Percentiles rank a stretch among this genome's conserved stretches.
phyloP scores from a whole-genome alignment of 1,139 yeast genomes.

The Geotrichum bryndzae region DNA sequence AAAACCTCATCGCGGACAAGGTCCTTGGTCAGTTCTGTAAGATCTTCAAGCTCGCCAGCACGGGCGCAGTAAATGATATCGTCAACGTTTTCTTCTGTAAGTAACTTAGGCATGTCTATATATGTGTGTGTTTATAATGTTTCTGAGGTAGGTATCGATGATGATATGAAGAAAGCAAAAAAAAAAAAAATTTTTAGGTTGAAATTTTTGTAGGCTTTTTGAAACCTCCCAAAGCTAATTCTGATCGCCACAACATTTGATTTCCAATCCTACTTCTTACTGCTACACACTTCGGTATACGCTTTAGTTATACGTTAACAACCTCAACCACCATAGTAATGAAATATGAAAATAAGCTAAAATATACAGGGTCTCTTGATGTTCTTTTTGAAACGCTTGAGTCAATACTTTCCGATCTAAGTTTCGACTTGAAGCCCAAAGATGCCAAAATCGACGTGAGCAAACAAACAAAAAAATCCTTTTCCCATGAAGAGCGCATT shows the following conservation, averaged over 20 bases:
- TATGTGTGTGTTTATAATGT: neutral
- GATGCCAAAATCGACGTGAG: neutral
- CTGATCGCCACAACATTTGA: neutral
- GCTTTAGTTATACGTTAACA: neutral
- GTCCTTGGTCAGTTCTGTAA: slow-evolving; percentile 55
- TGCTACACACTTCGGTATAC: neutral
- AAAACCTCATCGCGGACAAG: slow-evolving; percentile 22
- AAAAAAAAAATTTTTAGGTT: neutral
- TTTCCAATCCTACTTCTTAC: neutral
- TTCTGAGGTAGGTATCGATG: neutral
- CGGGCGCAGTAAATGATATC: slow-evolving; percentile 78
- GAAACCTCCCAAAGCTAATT: neutral
- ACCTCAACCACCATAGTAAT: neutral
- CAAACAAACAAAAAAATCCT: neutral
- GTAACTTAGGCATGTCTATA: slow-evolving; percentile 11
- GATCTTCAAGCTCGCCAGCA: slow-evolving; percentile 72
- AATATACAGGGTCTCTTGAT: slow-evolving; percentile 15
- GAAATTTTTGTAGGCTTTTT: neutral
- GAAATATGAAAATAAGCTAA: slow-evolving; percentile 14
- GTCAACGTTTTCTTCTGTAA: slow-evolving; percentile 65
- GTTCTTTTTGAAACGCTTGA: slow-evolving; percentile 11
- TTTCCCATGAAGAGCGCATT: neutral
- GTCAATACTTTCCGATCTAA: neutral
- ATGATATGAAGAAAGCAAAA: neutral
- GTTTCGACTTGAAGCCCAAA: slow-evolving; percentile 1